Conservation (phyloP, 495 filamentous ascomycete genomes). For the Talaromyces ruber region DNA sequence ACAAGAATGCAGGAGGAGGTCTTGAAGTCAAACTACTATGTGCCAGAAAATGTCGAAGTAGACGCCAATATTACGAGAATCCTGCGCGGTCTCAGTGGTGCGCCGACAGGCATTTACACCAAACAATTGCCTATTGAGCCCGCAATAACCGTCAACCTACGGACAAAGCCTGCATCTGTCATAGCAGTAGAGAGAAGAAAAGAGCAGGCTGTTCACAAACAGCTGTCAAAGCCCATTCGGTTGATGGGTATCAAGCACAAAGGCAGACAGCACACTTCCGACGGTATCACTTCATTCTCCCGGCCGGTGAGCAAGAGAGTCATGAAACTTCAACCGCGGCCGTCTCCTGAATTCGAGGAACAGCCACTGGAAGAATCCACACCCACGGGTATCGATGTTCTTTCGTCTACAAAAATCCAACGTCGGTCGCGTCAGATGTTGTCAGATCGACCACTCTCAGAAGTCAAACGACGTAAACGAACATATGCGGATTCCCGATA, state of each 20-base stretch:
- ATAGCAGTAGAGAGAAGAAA: slow-evolving; percentile 21
- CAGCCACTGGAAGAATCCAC: neutral
- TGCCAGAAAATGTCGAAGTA: slow-evolving; percentile 25
- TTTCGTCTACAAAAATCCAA: neutral
- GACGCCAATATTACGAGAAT: slow-evolving; percentile 20
- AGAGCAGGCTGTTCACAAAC: slow-evolving; percentile 18
- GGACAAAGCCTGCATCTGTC: slow-evolving; percentile 27
- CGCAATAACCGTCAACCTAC: slow-evolving; percentile 26
- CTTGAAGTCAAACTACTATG: slow-evolving; percentile 25
- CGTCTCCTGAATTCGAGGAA: neutral
- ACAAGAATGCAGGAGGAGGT: slow-evolving; percentile 44
- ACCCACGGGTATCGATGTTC: neutral
- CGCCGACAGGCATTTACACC: slow-evolving; percentile 7
- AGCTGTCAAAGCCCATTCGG: slow-evolving; percentile 20
- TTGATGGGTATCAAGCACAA: slow-evolving; percentile 23
- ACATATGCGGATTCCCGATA: neutral
- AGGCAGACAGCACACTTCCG: neutral
- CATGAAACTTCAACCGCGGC: neutral
- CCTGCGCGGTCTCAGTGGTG: slow-evolving; percentile 4
- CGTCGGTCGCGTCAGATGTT: neutral
- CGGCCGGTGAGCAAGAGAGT: slow-evolving; percentile 10
- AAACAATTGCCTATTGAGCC: slow-evolving; percentile 18
- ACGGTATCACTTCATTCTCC: slow-evolving; percentile 17
- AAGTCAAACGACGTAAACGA: neutral
- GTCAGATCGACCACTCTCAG: neutral